These are phyloP conservation scores for Lepidium didymum DNA, from an alignment of 345 rosid genomes.

Conservation along the genomic window DNA sequence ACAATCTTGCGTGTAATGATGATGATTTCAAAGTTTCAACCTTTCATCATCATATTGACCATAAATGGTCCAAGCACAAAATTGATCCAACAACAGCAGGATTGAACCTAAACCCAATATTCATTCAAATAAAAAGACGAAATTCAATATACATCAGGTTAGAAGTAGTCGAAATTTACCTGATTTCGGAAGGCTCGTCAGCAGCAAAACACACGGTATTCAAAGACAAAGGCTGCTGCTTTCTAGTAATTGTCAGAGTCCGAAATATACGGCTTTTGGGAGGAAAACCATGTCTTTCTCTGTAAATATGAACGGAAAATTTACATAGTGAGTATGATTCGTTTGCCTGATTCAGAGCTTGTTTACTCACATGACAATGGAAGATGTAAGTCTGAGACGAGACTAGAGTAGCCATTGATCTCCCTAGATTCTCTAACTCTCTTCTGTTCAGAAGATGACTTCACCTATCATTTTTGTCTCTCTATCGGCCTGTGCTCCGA, in stretches of 20 bases:
- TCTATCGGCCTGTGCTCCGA: conserved; percentile 21
- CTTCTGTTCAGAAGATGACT: conserved; percentile 8
- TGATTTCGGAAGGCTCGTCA: conserved; percentile 54
- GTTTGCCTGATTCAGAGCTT: background rate
- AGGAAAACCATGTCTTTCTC: conserved; percentile 3
- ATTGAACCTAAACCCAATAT: background rate
- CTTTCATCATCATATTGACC: background rate
- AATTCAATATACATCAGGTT: background rate
- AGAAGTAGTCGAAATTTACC: conserved; percentile 23
- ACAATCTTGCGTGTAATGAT: background rate
- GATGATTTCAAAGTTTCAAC: background rate
- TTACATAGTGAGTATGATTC: conserved; percentile 3
- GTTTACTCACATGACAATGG: conserved; percentile 17
- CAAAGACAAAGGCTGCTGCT: conserved; percentile 10
- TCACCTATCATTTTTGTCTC: background rate
- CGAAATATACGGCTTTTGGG: background rate
- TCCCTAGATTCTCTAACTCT: background rate
- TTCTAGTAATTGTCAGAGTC: background rate
- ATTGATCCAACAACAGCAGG: background rate
- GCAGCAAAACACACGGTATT: conserved; percentile 44
- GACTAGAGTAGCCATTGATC: conserved; percentile 41
- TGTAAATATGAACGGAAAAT: conserved; percentile 15
- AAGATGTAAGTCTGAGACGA: conserved; percentile 25
- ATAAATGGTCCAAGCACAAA: background rate
- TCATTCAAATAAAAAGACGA: background rate